These are phyloP conservation scores for Dichotomopilus funicola DNA, from an alignment of 2,329 filamentous ascomycete genomes.

Conservation along the genomic window DNA sequence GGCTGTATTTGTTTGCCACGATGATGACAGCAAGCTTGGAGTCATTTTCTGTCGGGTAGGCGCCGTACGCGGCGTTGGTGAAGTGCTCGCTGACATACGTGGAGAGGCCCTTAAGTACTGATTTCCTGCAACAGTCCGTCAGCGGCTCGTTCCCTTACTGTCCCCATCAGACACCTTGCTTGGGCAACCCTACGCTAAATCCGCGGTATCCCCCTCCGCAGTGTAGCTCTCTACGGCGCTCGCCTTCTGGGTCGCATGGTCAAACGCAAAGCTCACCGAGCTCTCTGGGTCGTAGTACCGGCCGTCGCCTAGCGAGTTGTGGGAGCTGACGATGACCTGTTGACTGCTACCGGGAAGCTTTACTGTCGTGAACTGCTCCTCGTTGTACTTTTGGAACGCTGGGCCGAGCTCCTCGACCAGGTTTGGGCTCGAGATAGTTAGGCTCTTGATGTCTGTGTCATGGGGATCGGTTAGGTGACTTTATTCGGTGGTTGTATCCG, in stretches of 20 bases:
- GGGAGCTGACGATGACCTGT: conserved; percentile 75
- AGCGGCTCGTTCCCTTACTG: neutral
- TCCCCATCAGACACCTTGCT: neutral
- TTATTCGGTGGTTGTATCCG: neutral
- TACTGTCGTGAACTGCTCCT: conserved; percentile 82
- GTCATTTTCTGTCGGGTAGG: conserved; percentile 73
- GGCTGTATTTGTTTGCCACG: conserved; percentile 94
- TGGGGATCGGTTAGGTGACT: conserved; percentile 3
- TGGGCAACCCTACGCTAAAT: conserved; percentile 63
- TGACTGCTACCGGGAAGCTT: conserved; percentile 84
- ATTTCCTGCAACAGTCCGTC: conserved; percentile 54
- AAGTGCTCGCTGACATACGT: conserved; percentile 84
- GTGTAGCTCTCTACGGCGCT: conserved; percentile 74
- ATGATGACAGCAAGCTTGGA: conserved; percentile 72
- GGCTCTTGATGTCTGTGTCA: conserved; percentile 73
- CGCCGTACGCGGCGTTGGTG: conserved; percentile 70
- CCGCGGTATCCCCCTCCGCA: conserved; percentile 67
- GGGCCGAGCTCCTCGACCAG: conserved; percentile 68
- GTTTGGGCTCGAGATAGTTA: conserved; percentile 64
- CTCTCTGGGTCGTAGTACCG: conserved; percentile 88
- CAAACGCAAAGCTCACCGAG: conserved; percentile 80
- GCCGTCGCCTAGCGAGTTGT: conserved; percentile 73
- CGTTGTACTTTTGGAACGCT: conserved; percentile 91
- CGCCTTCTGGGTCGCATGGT: conserved; percentile 81
- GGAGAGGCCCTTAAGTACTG: conserved; percentile 69